Conservation (phyloP, 1,284 basidiomycete species). For the Erythrobasidium hasegawianum region DNA sequence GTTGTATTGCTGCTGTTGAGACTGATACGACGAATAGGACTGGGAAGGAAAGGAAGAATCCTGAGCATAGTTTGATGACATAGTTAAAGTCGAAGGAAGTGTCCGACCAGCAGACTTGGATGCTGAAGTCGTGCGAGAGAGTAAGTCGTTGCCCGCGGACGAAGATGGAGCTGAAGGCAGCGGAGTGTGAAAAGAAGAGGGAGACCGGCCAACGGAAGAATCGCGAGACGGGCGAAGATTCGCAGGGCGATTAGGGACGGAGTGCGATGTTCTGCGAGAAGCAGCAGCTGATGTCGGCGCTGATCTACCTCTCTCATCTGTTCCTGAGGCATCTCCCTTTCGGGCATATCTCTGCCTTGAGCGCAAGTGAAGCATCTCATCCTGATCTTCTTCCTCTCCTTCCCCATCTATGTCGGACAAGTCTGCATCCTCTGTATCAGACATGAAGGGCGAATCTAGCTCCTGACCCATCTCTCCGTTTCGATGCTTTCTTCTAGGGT, state of each 20-base stretch:
- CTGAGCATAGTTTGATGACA: no score
- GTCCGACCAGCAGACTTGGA: background rate
- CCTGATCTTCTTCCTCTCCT: slow-evolving; percentile 9
- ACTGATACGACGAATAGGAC: background rate
- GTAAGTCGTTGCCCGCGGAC: background rate
- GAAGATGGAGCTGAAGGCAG: background rate
- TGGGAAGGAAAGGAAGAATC: no score
- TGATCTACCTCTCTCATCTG: slow-evolving; percentile 21
- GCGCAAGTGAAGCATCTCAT: background rate
- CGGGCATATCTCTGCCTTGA: background rate
- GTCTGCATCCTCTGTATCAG: slow-evolving; percentile 2
- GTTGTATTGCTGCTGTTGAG: slow-evolving; percentile 8
- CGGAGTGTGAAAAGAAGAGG: background rate
- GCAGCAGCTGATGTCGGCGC: slow-evolving; percentile 23
- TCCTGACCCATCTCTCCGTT: no score
- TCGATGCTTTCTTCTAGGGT: no score
- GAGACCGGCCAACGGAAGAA: slow-evolving; percentile 7
- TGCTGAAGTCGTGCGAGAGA: background rate
- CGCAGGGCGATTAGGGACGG: slow-evolving; percentile 13
- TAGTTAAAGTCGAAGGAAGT: no score
- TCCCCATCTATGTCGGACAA: background rate
- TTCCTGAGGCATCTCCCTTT: background rate
- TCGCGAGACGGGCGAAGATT: slow-evolving; percentile 13
- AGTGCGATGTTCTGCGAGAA: slow-evolving; percentile 19
- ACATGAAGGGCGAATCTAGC: background rate